A percentile compares a stretch with the other conserved stretches of the same genome.
Evolutionary conservation across 2,329 filamentous ascomycete genomes (phyloP).

Genomic region (Coniochaeta sp.): DNA sequence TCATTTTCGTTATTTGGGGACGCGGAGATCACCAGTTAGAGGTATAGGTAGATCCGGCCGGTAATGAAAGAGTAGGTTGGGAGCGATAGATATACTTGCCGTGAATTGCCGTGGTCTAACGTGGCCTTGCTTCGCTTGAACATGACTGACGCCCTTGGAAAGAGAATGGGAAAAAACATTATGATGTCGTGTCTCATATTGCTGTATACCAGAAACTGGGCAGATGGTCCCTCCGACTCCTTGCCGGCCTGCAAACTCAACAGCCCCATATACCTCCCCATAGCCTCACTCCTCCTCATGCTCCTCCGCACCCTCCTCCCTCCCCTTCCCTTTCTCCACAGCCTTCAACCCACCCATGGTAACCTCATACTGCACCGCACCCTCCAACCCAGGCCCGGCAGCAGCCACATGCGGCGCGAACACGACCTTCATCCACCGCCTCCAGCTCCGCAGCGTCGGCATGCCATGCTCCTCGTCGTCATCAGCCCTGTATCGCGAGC

Average conservation of each 20-base stretch:
- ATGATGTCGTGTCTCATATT: background rate
- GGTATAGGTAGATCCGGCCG: background rate
- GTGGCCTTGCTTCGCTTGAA: background rate
- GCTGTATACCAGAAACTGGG: background rate
- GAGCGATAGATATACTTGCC: background rate
- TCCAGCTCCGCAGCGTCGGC: slow-evolving; percentile 51
- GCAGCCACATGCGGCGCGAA: slow-evolving; percentile 71
- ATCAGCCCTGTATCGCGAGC: slow-evolving; percentile 19
- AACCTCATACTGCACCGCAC: slow-evolving; percentile 67
- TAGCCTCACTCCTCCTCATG: background rate
- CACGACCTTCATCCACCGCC: slow-evolving; percentile 78
- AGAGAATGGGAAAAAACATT: background rate
- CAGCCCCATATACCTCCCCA: background rate
- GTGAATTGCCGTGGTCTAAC: background rate
- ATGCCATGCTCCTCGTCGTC: slow-evolving; percentile 32
- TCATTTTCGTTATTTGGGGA: background rate
- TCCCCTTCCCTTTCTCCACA: slow-evolving; percentile 15
- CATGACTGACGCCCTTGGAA: background rate
- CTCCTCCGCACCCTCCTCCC: slow-evolving; percentile 5
- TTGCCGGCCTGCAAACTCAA: background rate
- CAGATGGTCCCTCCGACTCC: background rate
- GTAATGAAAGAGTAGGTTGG: background rate
- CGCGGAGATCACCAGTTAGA: background rate
- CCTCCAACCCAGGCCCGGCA: slow-evolving; percentile 36
- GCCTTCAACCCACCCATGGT: slow-evolving; percentile 53